Base-by-base conservation (phyloP, 75 land plant genomes). In the Sequoia sempervirens region DNA sequence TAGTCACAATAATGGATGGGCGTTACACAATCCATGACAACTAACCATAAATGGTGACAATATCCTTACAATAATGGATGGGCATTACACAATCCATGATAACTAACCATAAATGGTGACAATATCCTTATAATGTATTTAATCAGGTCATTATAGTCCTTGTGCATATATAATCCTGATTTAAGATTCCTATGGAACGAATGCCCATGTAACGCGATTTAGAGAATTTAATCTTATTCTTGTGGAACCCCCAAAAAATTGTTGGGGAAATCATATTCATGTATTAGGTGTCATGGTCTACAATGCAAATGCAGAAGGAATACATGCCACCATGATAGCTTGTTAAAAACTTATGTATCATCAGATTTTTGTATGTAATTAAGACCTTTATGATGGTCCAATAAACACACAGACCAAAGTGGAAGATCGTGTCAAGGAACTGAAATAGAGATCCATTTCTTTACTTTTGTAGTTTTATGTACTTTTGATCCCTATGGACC, bases 391-490 rank as follows among this genome's bases (percentile, higher is more conserved):
- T 70, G 37, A 70, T 11, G 12, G 4, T 2, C 12, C 47, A 78
- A 3, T 26, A 45, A n/a, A 78, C 52, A 37, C 26, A 9, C 43
- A 3, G 45, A 8, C 80, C n/a, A 43, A 43, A 43, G 80, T 76
- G 0, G 30, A 45, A 45, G 14, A 78, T 78, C 30, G 11, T 46
- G 40, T 20, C 79, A 75, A 18, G 47, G 5, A 47, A 45, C 50
- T 78, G 4, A 26, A 78, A 78, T 78, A 45, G 7, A 78, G 52
- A 45, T 78, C 14, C 52, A 78, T 78, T 78, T 47, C 80, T 47
- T 45, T 45, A 11, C 28, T 18, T 10, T 43, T 78, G 12, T n/a
- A 45, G 45, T 4, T 18, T 45, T n/a, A n/a, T 43, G 14, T 43
- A 78, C n/a, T 61, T 61, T 26, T 61, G n/a, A 23, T 5, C 6